Evolutionary conservation across 768 basidiomycete genomes (phyloP), one percentile per base, ranked within the genome.

Genomic region (Sarcomyxa edulis): DNA sequence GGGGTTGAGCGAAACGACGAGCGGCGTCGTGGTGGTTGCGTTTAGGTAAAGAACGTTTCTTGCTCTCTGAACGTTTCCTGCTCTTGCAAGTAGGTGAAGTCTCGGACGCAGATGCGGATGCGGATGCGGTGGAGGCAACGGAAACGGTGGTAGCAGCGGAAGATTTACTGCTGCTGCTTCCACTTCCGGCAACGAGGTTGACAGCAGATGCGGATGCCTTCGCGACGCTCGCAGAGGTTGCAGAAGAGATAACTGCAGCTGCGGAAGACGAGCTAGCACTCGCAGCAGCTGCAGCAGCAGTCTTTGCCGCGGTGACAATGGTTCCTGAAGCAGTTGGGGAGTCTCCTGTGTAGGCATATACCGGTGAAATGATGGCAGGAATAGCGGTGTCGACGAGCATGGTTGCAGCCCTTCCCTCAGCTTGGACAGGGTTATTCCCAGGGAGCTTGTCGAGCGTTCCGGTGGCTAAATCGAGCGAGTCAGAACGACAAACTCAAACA

Each of bases 371-470:
- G 6, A 69, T 45, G 5, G 57, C 44, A 26, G 74, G 74, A 2
- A 51, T 54, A n/a, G 49, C 56, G n/a, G 50, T 46, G 39, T 65
- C 63, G 4, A 58, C 21, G 43, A 54, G 60, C 39, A 58, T 50
- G 3, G 55, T 52, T 6, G 68, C 69, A 24, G 43, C 49, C 25
- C 41, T 45, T 20, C 66, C 68, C 37, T 54, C 60, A 5, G 49
- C 48, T 36, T 67, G 61, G 15, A 77, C 68, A 7, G 74, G 72
- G 53, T 76, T 76, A 56, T 75, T 74, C 24, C 74, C 74, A 2
- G 74, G 74, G 24, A 77, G 68, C 24, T 62, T 60, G 22, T 52
- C 18, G 28, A 77, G 42, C 5, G 64, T 72, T 35, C 74, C 74
- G 22, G 65, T 66, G 8, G 65, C 74, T 77, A 40, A 19, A 39